phyloP scores from a whole-genome alignment of 2,329 filamentous ascomycete species.

The Aspergillus sp. region DNA sequence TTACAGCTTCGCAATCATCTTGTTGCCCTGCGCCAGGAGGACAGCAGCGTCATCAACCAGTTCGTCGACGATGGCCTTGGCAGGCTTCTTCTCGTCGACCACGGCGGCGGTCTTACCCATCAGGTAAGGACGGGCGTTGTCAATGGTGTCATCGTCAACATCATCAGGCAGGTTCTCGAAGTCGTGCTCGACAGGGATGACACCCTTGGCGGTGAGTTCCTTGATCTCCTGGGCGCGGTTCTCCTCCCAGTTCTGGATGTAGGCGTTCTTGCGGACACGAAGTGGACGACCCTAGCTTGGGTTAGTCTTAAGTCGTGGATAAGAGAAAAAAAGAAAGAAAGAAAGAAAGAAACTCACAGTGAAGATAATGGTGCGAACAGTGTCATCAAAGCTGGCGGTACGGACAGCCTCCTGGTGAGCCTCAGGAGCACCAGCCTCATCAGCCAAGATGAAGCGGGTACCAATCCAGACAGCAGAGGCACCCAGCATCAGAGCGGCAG shows the following conservation, averaged over 20 bases:
- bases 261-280: conserved; percentile 85
- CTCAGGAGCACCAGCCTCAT: conserved; percentile 90
- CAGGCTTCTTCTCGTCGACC: conserved; percentile 83
- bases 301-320: conserved; percentile 9
- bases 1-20: conserved; percentile 64
- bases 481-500: conserved; percentile 85
- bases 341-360: conserved; percentile 48
- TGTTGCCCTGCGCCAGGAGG: conserved; percentile 61
- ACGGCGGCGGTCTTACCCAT: conserved; percentile 98
- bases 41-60: conserved; percentile 75
- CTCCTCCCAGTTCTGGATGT: conserved; percentile 94
- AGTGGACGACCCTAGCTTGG: conserved; percentile 65
- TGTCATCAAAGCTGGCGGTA: conserved; percentile 90
- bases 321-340: no score
- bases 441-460: conserved; percentile 86
- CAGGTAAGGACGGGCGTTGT: conserved; percentile 81
- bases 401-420: conserved; percentile 92
- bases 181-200: conserved; percentile 90
- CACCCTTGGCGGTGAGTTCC: conserved; percentile 78
- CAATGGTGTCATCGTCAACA: conserved; percentile 77
- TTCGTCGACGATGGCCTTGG: conserved; percentile 90
- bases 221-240: conserved; percentile 88
- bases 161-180: conserved; percentile 72
- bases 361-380: conserved; percentile 95
- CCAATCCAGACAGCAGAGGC: conserved; percentile 93